Evolutionary conservation across 179 eudicot species (phyloP), one percentile per base, ranked within the genome.

Genomic region (Beta corolliflora): DNA sequence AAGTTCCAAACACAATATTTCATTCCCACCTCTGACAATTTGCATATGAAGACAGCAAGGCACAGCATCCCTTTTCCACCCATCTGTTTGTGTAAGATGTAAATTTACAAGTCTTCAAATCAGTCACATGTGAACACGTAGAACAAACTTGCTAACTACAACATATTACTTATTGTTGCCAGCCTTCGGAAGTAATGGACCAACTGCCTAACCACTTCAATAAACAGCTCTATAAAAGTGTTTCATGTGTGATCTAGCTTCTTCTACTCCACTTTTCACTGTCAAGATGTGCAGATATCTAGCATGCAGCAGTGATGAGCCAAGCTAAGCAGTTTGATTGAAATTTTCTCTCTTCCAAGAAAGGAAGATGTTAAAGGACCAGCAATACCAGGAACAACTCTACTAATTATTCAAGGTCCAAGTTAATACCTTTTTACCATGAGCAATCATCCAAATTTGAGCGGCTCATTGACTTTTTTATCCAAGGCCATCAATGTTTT

Each of bases 391-490:
- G 41, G 80, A 41, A 29, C 12, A 72, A 81, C 36, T 14, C 15
- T 9, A 31, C n/a, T 63, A 31, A 5, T 10, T 14, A 56, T 11
- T 36, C 11, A 50, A 45, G 71, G 54, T 76, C 66, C 54, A 23
- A 31, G 53, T 56, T 46, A 77, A 31, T 61, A 77, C 84, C 77
- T 70, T 44, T 6, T 61, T 11, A 53, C n/a, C 7, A 56, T 41
- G 6, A 16, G 21, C 61, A 76, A 56, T 76, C 52, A 75, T 75
- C 71, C 6, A 64, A 64, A 16, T 18, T 29, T 54, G 45, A 46
- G 65, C 15, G 78, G 77, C 71, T 86, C 88, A 54, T 85, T 85
- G 31, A 88, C 77, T 78, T 88, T 85, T 81, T 75, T 75, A 82
- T 88, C 87, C 88, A 90, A 79, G 72, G 36, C 60, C 53, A 65